These are phyloP conservation scores for Nitzschia palea DNA, from an alignment of 108 stramenopile genomes.

Conservation along the genomic window DNA sequence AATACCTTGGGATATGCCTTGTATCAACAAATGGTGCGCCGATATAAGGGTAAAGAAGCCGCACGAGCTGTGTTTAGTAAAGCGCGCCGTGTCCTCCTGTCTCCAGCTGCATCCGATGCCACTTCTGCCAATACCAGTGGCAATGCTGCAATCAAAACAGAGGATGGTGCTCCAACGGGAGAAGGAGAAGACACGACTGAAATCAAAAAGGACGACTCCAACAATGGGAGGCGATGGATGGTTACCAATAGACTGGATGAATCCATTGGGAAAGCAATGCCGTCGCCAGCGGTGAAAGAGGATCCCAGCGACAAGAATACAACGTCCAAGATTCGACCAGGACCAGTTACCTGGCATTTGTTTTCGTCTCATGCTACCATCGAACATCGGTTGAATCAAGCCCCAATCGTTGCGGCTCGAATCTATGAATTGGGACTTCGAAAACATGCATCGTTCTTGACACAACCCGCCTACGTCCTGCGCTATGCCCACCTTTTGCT, in stretches of 20 bases:
- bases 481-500: constrained; percentile 83
- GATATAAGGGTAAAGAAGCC: constrained; percentile 69
- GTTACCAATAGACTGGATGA: constrained; percentile 76
- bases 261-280: constrained; percentile 23
- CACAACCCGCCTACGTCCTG: constrained; percentile 70
- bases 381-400: constrained; percentile 74
- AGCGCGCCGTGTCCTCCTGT: constrained; percentile 60
- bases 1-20: constrained; percentile 78
- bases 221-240: constrained; percentile 47
- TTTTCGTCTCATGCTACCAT: constrained; percentile 82
- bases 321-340: constrained; percentile 17
- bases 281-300: background rate
- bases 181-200: constrained; percentile 33
- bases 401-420: constrained; percentile 78
- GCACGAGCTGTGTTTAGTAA: constrained; percentile 73
- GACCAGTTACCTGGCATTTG: constrained; percentile 82
- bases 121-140: background rate
- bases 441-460: constrained; percentile 74
- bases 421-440: constrained; percentile 85
- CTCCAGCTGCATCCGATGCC: background rate
- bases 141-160: constrained; percentile 3
- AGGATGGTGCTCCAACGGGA: constrained; percentile 37
- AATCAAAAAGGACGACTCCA: constrained; percentile 14
- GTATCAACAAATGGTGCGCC: constrained; percentile 70
- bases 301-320: background rate